These are phyloP conservation scores for Fusarium beomiforme DNA, from an alignment of 2,329 filamentous ascomycete species.

Conservation along the genomic window DNA sequence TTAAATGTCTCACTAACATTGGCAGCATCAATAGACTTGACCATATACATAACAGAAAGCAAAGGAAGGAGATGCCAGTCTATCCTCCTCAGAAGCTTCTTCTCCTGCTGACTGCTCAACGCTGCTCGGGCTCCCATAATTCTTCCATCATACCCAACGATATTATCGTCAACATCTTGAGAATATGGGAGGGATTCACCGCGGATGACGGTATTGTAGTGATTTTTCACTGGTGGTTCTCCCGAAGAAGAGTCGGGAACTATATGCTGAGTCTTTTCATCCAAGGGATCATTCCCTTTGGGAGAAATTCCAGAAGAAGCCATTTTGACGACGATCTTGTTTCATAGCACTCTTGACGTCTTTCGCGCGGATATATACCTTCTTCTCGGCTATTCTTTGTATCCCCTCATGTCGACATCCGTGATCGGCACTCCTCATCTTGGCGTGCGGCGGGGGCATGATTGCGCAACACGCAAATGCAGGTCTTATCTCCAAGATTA, in stretches of 20 bases:
- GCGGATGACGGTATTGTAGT: background rate
- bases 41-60: background rate
- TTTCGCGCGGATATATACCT: accelerated
- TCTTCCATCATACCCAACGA: background rate
- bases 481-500: background rate
- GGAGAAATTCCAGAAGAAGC: background rate
- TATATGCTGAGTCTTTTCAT: background rate
- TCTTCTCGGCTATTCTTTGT: too few relatives aligned
- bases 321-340: accelerated
- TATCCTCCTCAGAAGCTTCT: background rate
- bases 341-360: too few relatives aligned
- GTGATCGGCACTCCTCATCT: background rate
- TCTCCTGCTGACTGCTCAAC: background rate
- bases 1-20: accelerated
- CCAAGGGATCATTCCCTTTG: background rate
- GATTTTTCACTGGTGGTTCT: accelerated
- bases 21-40: background rate
- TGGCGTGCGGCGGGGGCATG: background rate
- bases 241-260: background rate
- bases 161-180: accelerated
- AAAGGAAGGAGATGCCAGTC: background rate
- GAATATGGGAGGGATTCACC: background rate
- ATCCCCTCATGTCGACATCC: background rate
- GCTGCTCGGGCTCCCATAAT: background rate
- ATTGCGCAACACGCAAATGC: background rate